Percentiles rank a stretch among this genome's conserved stretches.
Evolutionary conservation across 2,329 filamentous ascomycete genomes (phyloP).

Genomic region (Epichloe elymi): DNA sequence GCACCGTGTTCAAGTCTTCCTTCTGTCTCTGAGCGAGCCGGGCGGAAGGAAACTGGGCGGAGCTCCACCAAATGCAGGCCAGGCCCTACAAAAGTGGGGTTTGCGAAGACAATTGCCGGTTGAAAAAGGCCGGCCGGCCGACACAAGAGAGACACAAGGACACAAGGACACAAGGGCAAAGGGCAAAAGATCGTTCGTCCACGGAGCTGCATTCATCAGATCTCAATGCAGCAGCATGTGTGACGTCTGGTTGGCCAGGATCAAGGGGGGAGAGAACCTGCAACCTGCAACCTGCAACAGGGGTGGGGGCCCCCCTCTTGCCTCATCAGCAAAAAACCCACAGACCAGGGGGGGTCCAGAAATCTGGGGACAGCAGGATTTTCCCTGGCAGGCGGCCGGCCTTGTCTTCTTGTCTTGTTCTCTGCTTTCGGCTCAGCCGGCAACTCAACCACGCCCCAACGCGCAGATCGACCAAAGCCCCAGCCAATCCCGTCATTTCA

Average conservation of each 20-base stretch:
- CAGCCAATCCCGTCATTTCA: not conserved
- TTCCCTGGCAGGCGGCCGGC: too few species aligned
- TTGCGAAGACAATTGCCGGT: not conserved
- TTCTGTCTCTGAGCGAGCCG: slow-evolving; percentile 6
- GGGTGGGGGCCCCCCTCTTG: not conserved
- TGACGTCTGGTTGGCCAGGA: not conserved
- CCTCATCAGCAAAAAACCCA: too few species aligned
- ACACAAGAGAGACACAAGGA: too few species aligned
- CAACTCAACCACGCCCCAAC: not conserved
- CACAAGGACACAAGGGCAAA: not conserved
- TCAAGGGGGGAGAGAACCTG: not conserved
- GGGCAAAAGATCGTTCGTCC: not conserved
- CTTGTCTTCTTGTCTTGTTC: too few species aligned
- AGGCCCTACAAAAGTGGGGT: not conserved
- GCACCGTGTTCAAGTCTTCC: slow-evolving; percentile 9
- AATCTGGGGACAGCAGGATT: too few species aligned
- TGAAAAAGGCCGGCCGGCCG: not conserved
- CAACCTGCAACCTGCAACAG: not conserved
- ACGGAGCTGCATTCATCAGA: not conserved
- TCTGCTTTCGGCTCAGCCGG: slow-evolving; percentile 2
- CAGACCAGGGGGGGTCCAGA: too few species aligned
- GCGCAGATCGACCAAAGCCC: not conserved
- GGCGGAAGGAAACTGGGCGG: too few species aligned
- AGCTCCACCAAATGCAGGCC: not conserved
- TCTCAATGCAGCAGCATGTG: not conserved